Base-by-base conservation (phyloP, 208 protist species). In the Trypanosoma scelopori region DNA sequence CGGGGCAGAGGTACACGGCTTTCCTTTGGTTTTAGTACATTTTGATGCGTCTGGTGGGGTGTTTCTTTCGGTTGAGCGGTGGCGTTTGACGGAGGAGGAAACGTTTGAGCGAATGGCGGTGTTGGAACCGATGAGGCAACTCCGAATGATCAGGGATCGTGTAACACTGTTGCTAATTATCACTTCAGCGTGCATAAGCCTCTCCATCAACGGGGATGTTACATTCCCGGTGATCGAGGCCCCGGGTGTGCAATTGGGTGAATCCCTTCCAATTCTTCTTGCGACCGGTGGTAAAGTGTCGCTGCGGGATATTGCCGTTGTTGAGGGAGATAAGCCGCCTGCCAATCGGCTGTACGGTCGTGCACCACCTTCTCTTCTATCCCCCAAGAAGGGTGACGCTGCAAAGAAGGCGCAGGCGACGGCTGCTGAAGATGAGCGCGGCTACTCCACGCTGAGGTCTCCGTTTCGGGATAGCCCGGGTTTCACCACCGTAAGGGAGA, bases 21-120 rank as follows among this genome's bases (percentile, higher is more conserved):
- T 75, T 69, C 27, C 51, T 18, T 28, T 64, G 45, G 45, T 55
- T 45, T 37, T 69, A 55, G 35, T 75, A n/a, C 60, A 68, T 60
- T 75, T 55, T 63, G 69, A 75, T 30, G 18, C 58, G 35, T 64
- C 55, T 27, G 69, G 69, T 37, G 61, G 52, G 28, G 22, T 57
- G 39, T 75, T 75, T 69, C 22, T 75, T 39, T 75, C 69, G 18
- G 69, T 75, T 5, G 69, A 75, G 46, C 47, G 53, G 32, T 75
- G 69, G 69, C 61, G 53, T 60, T 47, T 75, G 42, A 69, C 69
- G 37, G 60, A 74, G 20, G 3, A 69, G 9, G 69, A 69, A 39
- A 65, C 50, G 20, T 72, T 72, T 65, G 67, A 72, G 35, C 56
- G 58, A n/a, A 30, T 66, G 41, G 15, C 25, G 28, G 35, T 65